Evolutionary conservation across 2,329 filamentous ascomycete genomes (phyloP).

Genomic region (Curvularia sp.): DNA sequence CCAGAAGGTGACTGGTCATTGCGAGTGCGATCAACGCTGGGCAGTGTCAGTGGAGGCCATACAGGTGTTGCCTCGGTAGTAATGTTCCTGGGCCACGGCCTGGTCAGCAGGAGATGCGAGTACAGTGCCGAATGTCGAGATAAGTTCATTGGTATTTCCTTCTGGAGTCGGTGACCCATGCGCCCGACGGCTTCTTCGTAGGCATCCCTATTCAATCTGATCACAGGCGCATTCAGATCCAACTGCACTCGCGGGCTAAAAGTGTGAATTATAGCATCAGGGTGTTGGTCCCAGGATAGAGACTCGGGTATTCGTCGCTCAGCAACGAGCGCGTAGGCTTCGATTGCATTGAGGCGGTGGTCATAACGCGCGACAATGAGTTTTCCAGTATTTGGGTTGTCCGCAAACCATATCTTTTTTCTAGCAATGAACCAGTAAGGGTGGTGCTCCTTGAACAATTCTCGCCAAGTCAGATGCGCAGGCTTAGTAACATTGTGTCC

Average conservation of each 20-base stretch:
- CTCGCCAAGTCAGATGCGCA: slow-evolving; percentile 70
- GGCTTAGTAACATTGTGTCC: slow-evolving; percentile 46
- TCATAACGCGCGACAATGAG: slow-evolving; percentile 81
- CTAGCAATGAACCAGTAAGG: slow-evolving; percentile 84
- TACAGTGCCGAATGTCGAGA: slow-evolving; percentile 56
- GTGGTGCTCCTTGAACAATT: slow-evolving; percentile 77
- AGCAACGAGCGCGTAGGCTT: slow-evolving; percentile 78
- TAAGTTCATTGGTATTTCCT: slow-evolving; percentile 61
- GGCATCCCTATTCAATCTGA: slow-evolving; percentile 50
- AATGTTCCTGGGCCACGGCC: slow-evolving; percentile 55
- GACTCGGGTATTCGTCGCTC: slow-evolving; percentile 63
- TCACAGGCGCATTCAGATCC: slow-evolving; percentile 75
- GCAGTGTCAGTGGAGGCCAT: slow-evolving; percentile 79
- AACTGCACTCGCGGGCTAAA: slow-evolving; percentile 75
- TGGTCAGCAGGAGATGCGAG: slow-evolving; percentile 73
- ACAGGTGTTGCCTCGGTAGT: slow-evolving; percentile 54
- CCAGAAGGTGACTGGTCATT: slow-evolving; percentile 55
- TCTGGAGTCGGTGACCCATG: slow-evolving; percentile 52
- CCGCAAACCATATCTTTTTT: slow-evolving; percentile 85
- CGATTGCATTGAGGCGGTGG: slow-evolving; percentile 74
- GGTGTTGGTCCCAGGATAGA: slow-evolving; percentile 70
- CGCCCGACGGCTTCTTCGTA: slow-evolving; percentile 35
- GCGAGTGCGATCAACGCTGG: slow-evolving; percentile 65
- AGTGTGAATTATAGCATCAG: slow-evolving; percentile 71
- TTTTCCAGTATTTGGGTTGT: slow-evolving; percentile 75